Base-by-base conservation (phyloP, 768 basidiomycete genomes). In the Vishniacozyma victoriae region DNA sequence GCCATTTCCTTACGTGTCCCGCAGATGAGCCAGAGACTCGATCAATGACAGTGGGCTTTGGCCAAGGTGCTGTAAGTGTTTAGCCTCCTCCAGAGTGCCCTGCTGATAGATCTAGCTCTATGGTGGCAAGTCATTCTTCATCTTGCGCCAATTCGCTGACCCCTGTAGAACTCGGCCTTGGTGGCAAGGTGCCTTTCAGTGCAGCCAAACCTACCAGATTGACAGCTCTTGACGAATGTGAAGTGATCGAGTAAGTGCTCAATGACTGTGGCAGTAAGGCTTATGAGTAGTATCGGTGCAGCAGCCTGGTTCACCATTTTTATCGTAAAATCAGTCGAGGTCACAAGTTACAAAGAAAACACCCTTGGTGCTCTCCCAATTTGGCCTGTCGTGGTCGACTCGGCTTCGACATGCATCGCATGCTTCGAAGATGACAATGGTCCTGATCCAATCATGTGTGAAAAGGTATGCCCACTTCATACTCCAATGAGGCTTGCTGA, bases 221-320 rank as follows among this genome's bases (percentile, higher is more conserved):
- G 54, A 72, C 80, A 15, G 80, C 84, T 4, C 78, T 97, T 9
- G 73, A 69, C n/a, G 87, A 82, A 0, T 78, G 96, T 26, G 79
- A 87, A n/a, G 79, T 95, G 38, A 76, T 91, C 41, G 77, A 80
- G 86, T 86, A 59, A 48, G 80, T 69, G 35, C n/a, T 43, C 18
- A 24, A 39, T 19, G 7, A 26, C 25, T 20, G 11, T 37, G 42
- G 7, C 35, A 27, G 22, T 25, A 5, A 31, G n/a, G 13, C 25
- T 20, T 26, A 31, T 26, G 23, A 15, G 39, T 59, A 91, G 87
- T 46, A 76, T 97, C 48, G 85, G 85, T 0, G 84, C 85, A 0
- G 87, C 86, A 14, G 88, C 91, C 58, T 87, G 87, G 62, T 88
- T 86, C 24, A 89, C 87, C 0, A 73, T 86, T 52, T 82, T 95